Percentiles rank a stretch among this genome's conserved stretches.
phyloP scores from a whole-genome alignment of 306 rosid genomes.

The Ceratonia siliqua region DNA sequence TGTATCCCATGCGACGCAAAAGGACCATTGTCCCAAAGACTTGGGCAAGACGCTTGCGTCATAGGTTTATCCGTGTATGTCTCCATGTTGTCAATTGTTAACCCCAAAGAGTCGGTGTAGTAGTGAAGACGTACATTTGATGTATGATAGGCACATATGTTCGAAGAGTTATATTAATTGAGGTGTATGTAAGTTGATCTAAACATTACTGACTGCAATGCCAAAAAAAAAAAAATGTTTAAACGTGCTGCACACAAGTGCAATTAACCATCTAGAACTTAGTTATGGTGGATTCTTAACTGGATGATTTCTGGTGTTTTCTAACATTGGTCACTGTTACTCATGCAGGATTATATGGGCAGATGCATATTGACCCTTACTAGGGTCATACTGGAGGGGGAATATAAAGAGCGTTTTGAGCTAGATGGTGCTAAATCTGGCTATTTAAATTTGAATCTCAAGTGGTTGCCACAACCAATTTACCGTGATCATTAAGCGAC shows the following conservation, averaged over 20 bases:
- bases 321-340: background rate
- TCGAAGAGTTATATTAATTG: too few species aligned
- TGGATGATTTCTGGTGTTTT: background rate
- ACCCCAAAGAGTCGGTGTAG: too few species aligned
- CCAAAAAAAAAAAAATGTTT: background rate
- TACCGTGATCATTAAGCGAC: constrained; percentile 68
- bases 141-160: too few species aligned
- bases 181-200: too few species aligned
- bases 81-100: background rate
- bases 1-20: too few species aligned
- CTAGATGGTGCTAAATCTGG: constrained; percentile 92
- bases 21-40: too few species aligned
- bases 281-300: background rate
- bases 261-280: background rate
- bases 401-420: constrained; percentile 68
- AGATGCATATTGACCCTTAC: constrained; percentile 91
- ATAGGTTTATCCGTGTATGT: too few species aligned
- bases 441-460: constrained; percentile 74
- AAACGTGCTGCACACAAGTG: constrained; percentile 3
- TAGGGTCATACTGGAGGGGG: constrained; percentile 85
- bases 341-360: constrained; percentile 84
- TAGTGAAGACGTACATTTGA: too few species aligned
- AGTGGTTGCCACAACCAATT: constrained; percentile 90
- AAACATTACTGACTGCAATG: too few species aligned
- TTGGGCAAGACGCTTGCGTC: too few species aligned